Evolutionary conservation across 306 rosid species (phyloP), one percentile per base, ranked within the genome.

Genomic region (Rosa rugosa): DNA sequence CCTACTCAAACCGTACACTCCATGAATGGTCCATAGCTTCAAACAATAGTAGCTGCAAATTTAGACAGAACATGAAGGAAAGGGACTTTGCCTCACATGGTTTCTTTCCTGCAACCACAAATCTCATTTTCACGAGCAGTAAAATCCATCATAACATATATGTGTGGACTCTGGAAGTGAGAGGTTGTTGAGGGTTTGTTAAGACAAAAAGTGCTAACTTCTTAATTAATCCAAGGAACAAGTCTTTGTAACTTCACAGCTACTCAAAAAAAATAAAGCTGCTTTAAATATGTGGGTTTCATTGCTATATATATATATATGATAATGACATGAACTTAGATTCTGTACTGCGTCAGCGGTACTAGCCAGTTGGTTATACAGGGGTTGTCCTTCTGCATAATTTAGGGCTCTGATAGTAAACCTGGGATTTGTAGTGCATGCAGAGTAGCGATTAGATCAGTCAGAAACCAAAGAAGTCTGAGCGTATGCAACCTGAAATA

Each of bases 1-100:
- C 75, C 57, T 66, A 79, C 76, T 75, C 60, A 60, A 86, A 72
- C 92, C 94, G 78, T 77, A 77, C 47, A 59, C 62, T 79, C 47
- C 59, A 75, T 70, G 74, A 6, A 70, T 71, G 75, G 41, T 71
- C 75, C 75, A 71, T 23, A 69, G n/a, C 27, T 42, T 68, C 31
- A 69, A 69, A 20, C 71, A 40, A 50, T 20, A 67, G 13, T 10
- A 67, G 71, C 71, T 20, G 25, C 47, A 67, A 8, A 38, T 18
- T 40, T 20, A 44, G 60, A 11, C 44, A 57, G 64, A 62, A 10
- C 25, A 80, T 27, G 82, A 77, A 71, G 56, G 67, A 83, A 70
- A 85, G 75, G 47, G 82, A 75, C 72, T 36, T 57, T 40, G 64
- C 71, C 34, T 69, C 81, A 47, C 51, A 71, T 79, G 74, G 31